These are phyloP conservation scores for Gracilaria vermiculophylla DNA, from an alignment of 23 red algal genomes.

Conservation along the genomic window DNA sequence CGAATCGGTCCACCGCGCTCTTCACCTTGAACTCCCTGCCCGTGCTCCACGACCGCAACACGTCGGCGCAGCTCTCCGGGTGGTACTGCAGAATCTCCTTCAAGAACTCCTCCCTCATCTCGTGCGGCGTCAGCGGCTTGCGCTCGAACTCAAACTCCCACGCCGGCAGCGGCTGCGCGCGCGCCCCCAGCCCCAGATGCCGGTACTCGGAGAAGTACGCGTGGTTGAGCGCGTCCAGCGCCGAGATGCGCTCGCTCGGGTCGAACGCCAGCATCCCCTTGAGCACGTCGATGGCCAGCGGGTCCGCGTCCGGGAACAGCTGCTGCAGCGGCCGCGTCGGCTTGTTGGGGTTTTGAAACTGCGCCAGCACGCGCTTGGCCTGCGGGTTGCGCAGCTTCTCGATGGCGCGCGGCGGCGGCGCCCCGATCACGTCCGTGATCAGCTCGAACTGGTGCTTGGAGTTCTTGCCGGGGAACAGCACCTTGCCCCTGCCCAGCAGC, in stretches of 20 bases:
- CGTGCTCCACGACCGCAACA: conserved; percentile 27
- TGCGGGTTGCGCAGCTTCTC: conserved; percentile 62
- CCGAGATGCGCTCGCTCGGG: conserved; percentile 71
- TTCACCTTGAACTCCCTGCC: conserved; percentile 24
- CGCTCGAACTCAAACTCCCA: conserved; percentile 95
- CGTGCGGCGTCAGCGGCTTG: conserved; percentile 34
- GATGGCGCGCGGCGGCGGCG: conserved; percentile 55
- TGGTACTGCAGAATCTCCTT: conserved; percentile 92
- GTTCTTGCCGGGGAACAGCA: conserved; percentile 88
- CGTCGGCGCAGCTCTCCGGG: conserved; percentile 48
- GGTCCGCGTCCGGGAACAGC: conserved; percentile 62
- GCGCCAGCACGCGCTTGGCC: conserved; percentile 51
- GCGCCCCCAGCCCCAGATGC: conserved; percentile 68
- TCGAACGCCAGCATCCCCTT: conserved; percentile 76
- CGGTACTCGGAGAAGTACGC: conserved; percentile 84
- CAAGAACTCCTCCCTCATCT: conserved; percentile 82
- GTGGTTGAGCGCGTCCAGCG: conserved; percentile 74
- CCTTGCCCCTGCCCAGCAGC: conserved; percentile 72
- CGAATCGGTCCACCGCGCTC: conserved; percentile 31
- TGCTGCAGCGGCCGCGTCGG: conserved; percentile 20
- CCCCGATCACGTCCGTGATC: conserved; percentile 76
- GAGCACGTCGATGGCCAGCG: conserved; percentile 77
- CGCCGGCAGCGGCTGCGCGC: conserved; percentile 66
- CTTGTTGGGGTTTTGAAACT: conserved; percentile 39
- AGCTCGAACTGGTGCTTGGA: conserved; percentile 84